Conservation (phyloP, 1,284 basidiomycete species). For the Mycena citricolor region DNA sequence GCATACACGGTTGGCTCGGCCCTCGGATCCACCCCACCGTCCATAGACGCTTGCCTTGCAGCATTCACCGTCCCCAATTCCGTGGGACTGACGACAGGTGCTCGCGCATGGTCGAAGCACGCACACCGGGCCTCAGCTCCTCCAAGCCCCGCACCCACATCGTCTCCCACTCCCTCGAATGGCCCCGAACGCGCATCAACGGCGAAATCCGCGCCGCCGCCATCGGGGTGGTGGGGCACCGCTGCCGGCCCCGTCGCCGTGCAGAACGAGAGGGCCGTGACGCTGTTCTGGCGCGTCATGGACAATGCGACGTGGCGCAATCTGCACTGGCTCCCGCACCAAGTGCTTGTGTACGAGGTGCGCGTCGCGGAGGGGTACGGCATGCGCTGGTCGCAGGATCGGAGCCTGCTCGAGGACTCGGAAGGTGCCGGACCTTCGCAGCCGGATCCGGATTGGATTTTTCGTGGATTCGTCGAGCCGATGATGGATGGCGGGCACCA, state of each 20-base stretch:
- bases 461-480: slow-evolving; percentile 62
- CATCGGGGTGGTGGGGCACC: slow-evolving; percentile 54
- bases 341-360: slow-evolving; percentile 56
- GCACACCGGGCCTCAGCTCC: too few species aligned
- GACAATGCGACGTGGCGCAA: slow-evolving; percentile 53
- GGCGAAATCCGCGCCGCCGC: slow-evolving; percentile 22
- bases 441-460: slow-evolving; percentile 42
- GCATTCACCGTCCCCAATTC: slow-evolving; percentile 49
- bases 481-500: slow-evolving; percentile 65
- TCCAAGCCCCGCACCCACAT: too few species aligned
- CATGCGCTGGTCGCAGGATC: slow-evolving; percentile 61
- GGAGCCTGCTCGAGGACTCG: slow-evolving; percentile 24
- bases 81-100: slow-evolving; percentile 50
- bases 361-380: slow-evolving; percentile 58
- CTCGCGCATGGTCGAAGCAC: slow-evolving; percentile 62
- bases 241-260: slow-evolving; percentile 48
- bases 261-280: slow-evolving; percentile 50
- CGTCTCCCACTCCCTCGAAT: slow-evolving; percentile 12
- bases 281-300: slow-evolving; percentile 51
- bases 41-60: slow-evolving; percentile 41
- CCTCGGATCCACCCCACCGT: slow-evolving; percentile 47
- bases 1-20: slow-evolving; percentile 61
- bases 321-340: slow-evolving; percentile 60
- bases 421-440: slow-evolving; percentile 12
- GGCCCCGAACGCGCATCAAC: slow-evolving; percentile 8